Evolutionary conservation across 2,329 filamentous ascomycete species (phyloP), one percentile per base, ranked within the genome.

Genomic region (Aureobasidium sp.): DNA sequence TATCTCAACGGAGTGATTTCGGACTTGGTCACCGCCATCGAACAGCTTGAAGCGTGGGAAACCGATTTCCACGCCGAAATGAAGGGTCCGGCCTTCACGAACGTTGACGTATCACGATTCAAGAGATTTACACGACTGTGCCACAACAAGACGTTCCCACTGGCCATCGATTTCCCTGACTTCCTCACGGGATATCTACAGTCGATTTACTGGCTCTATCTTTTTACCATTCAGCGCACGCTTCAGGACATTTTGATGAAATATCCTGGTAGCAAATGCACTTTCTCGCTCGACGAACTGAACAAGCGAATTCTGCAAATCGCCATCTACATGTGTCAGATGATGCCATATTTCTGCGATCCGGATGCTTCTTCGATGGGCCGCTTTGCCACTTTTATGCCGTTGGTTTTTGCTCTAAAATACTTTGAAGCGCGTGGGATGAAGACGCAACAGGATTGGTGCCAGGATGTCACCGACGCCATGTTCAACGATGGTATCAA

Each of bases 301-400:
- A 69, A 73, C 64, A 65, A 77, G 76, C 72, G 86, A 81, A 74
- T 91, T 92, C 72, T 91, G 91, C 49, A 57, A 17, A 42, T 29
- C 25, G 51, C 51, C 5, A 56, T 62, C 39, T 45, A 49, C 42
- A 56, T 62, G 49, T 57, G 51, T 34, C 61, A 62, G 51, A 48
- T 55, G 41, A 56, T 62, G 36, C 51, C 61, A 34, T 57, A 48
- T 14, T 62, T 55, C 44, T 62, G 61, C 51, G 49, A 62, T 20
- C 51, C 61, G 11, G 41, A 42, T 7, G 39, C 61, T 25, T 37
- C 49, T 11, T 57, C 51, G 2, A 62, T 52, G 49, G 61, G 61
- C 7, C 29, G 51, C 20, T 62, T 62, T 12, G 49, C 61, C 11
- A 55, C 51, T 8, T 62, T 62, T 9, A 55, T 62, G 49, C 61